These are phyloP conservation scores for Neurospora sp. DNA, from an alignment of 2,329 filamentous ascomycete genomes.

Conservation along the genomic window DNA sequence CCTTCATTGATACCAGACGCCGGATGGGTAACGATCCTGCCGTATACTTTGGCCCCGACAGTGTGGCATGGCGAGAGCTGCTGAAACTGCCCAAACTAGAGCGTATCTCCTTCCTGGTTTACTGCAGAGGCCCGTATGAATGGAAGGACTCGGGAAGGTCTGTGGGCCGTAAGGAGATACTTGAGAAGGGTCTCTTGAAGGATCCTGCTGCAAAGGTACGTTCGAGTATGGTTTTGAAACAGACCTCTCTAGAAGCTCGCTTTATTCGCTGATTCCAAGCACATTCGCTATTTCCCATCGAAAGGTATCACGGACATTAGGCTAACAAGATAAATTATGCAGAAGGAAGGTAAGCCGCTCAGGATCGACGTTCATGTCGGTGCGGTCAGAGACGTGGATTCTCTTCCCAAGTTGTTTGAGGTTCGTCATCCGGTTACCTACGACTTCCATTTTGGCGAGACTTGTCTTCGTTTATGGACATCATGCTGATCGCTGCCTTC, in stretches of 20 bases:
- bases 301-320: rapidly evolving
- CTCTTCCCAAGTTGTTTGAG: not conserved
- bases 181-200: not conserved
- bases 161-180: not conserved
- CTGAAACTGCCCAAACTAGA: not conserved
- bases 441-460: not conserved
- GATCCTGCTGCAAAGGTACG: not conserved
- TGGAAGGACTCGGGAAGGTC: not conserved
- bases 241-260: not conserved
- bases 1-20: not conserved
- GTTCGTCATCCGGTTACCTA: not conserved
- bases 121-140: not conserved
- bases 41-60: not conserved
- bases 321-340: not conserved
- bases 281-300: not conserved
- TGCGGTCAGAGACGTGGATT: not conserved
- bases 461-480: not conserved
- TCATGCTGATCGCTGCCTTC: not conserved
- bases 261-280: rapidly evolving
- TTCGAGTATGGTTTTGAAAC: too few species aligned
- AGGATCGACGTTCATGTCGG: not conserved
- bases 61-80: not conserved
- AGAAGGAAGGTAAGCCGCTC: not conserved
- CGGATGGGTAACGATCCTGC: not conserved
- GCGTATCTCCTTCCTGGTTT: not conserved